Base-by-base conservation (phyloP, 148 eudicot genomes). In the Diospyros kaki region DNA sequence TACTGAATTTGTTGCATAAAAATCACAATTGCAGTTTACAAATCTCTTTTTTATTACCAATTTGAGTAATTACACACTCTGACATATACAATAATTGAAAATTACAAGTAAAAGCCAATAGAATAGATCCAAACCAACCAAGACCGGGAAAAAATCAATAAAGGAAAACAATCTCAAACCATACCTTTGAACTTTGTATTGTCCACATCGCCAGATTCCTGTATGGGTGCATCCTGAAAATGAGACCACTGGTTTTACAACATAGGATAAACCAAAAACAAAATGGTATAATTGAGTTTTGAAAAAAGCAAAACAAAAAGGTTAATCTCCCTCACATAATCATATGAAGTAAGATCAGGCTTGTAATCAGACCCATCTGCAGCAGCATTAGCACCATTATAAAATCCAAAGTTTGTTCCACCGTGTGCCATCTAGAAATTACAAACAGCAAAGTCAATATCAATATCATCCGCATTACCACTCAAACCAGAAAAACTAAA, bases 291-390 rank as follows among this genome's bases (percentile, higher is more conserved):
- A 2, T 63, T 63, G 52, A 62, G 74, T 56, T 61, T 28, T 62
- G 59, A 69, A 56, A 18, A 2, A 50, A 70, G 53, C 50, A 52
- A 17, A 64, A 58, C 58, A 44, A 79, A 64, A 38, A 68, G 5
- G 54, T 72, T 54, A 74, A 73, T 66, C 79, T 75, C 77, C 73
- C 93, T 90, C 77, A 92, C 98, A 83, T 95, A 95, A 84, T 95
- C 97, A 89, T 95, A 95, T 69, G 98, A 95, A 64, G 98, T 95
- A 68, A 95, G 91, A 83, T 92, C 98, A 67, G 98, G 90, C 86
- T 89, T 89, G 86, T 92, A 95, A 77, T 87, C 98, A 40, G 86
- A 84, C 81, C 87, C 92, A 73, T 75, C 63, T 46, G 78, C 82
- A 76, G 91, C 97, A 72, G 90, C 86, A 79, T 95, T 95, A 81